Conservation (phyloP, 805 yeast genomes). For the Kuraishia ogatae region DNA sequence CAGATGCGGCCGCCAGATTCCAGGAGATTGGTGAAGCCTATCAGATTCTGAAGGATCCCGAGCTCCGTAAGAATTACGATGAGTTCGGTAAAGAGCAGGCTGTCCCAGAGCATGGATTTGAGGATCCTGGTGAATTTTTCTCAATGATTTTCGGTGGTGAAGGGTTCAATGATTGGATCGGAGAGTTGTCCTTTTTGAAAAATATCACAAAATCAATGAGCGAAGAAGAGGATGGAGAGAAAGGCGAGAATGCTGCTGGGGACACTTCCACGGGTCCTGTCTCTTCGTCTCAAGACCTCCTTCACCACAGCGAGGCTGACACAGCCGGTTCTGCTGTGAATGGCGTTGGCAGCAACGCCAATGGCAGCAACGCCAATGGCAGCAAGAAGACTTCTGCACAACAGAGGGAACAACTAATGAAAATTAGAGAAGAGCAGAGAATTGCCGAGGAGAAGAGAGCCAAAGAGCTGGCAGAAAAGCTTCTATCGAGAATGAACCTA, state of each 20-base stretch:
- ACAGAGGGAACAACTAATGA: constrained; percentile 15
- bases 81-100: constrained; percentile 76
- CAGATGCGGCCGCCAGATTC: constrained; percentile 78
- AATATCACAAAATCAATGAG: constrained; percentile 52
- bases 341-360: background rate
- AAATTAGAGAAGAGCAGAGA: constrained; percentile 19
- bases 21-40: constrained; percentile 70
- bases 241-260: background rate
- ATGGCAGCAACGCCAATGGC: background rate
- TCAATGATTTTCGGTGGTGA: constrained; percentile 80
- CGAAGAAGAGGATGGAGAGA: constrained; percentile 16
- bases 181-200: constrained; percentile 62
- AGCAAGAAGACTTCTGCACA: constrained; percentile 15
- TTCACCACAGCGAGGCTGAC: background rate
- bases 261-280: background rate
- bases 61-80: constrained; percentile 67
- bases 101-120: constrained; percentile 61
- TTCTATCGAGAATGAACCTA: constrained; percentile 30
- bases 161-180: constrained; percentile 69
- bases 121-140: constrained; percentile 84
- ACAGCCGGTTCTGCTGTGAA: background rate
- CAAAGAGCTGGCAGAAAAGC: constrained; percentile 48
- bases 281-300: background rate
- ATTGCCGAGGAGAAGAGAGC: constrained; percentile 35
- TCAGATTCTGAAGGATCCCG: constrained; percentile 70